Conservation (phyloP, 2,329 filamentous ascomycete genomes). For the Xylaria sp. region DNA sequence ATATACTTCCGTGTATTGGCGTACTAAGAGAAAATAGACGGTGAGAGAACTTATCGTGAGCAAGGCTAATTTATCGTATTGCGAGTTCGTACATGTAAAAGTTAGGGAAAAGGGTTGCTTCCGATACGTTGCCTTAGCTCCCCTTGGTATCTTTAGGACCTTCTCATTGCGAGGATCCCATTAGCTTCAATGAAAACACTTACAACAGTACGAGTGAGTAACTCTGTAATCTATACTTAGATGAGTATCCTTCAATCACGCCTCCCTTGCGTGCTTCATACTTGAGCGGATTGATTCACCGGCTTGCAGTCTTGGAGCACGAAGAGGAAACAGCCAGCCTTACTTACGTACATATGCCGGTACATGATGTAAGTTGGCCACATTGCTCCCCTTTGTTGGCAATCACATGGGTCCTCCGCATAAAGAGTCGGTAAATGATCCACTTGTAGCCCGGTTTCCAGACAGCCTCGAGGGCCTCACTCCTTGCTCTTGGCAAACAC, state of each 20-base stretch:
- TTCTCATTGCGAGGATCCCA: constrained; percentile 1
- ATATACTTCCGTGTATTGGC: neutral
- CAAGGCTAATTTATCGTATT: constrained; percentile 9
- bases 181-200: neutral
- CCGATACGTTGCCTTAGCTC: constrained; percentile 30
- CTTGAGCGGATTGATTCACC: neutral
- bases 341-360: constrained; percentile 16
- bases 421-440: constrained; percentile 9
- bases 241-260: neutral
- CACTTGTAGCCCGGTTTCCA: constrained; percentile 11
- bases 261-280: constrained; percentile 26
- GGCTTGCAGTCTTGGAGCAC: neutral
- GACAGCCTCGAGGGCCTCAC: constrained; percentile 15
- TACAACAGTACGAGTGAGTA: neutral
- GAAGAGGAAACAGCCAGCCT: neutral
- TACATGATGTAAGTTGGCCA: constrained; percentile 13
- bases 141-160: constrained; percentile 7
- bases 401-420: constrained; percentile 16
- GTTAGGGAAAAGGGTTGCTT: constrained; percentile 22
- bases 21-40: neutral
- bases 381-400: constrained; percentile 3
- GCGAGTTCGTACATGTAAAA: constrained; percentile 19
- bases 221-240: constrained; percentile 11
- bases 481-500: constrained; percentile 18
- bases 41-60: constrained; percentile 12